Evolutionary conservation across 2,329 filamentous ascomycete genomes (phyloP), one percentile per base, ranked within the genome.

Genomic region (Aspergillus sp.): DNA sequence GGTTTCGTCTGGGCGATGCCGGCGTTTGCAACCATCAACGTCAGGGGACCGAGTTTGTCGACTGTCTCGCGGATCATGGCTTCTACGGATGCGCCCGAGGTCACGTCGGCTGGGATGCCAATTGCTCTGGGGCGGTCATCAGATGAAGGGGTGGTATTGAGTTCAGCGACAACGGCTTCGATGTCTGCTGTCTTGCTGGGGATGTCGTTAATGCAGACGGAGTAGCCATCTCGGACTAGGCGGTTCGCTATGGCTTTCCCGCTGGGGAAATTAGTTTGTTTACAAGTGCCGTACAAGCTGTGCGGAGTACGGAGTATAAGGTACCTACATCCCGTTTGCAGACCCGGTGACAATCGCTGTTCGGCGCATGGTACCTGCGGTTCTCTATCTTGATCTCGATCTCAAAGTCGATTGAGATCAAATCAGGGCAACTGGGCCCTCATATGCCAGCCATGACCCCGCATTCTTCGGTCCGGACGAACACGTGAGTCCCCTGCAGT

Each of bases 121-220:
- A 78, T 75, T 2, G 81, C 73, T 13, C 32, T 41, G 5, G 47
- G 47, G 25, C 42, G 41, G 13, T 13, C 22, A 10, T 25, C 7
- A 33, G 22, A 43, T 25, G 32, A 1, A 12, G 42, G 37, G n/a
- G 27, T 49, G 7, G 47, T 35, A 45, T 58, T 60, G 42, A 60
- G 48, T 15, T 57, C 57, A 17, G 49, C 37, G 2, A 60, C 55
- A 5, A 76, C 71, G 19, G 76, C 71, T 45, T 82, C 74, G 50
- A 79, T 77, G 1, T 69, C 74, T 3, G 72, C 54, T 44, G 74
- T 64, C 53, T 83, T 80, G 12, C 75, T 69, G 23, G 70, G 53
- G 13, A 85, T 68, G 54, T 86, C 83, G 60, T 84, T 85, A 53
- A 86, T 70, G 58, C 80, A 83, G 44, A 87, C 71, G 54, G 81